A percentile compares a stretch with the other conserved stretches of the same genome.
These are phyloP conservation scores for Xylariaceae sp. DNA, from an alignment of 2,329 filamentous ascomycete genomes.

Conservation along the genomic window DNA sequence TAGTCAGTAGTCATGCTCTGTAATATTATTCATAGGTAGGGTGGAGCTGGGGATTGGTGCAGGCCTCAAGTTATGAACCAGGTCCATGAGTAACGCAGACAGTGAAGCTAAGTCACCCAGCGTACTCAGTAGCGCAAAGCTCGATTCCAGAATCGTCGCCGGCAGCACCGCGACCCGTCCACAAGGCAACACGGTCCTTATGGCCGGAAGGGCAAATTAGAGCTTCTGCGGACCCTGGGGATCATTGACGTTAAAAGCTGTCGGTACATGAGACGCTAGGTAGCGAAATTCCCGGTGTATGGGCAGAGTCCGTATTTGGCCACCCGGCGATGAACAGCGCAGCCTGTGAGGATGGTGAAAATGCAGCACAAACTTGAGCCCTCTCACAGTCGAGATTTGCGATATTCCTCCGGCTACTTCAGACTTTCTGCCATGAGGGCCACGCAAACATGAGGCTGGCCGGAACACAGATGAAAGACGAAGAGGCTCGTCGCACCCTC, in stretches of 20 bases:
- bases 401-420: not conserved
- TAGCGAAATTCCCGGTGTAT: constrained; percentile 41
- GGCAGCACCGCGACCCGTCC: constrained; percentile 45
- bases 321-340: constrained; percentile 48
- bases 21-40: not conserved
- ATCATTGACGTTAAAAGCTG: constrained; percentile 41
- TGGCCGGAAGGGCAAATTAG: constrained; percentile 45
- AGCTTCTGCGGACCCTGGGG: constrained; percentile 44
- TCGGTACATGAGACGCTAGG: constrained; percentile 34
- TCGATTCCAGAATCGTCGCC: constrained; percentile 49
- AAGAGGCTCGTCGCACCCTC: not conserved
- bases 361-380: constrained; percentile 28
- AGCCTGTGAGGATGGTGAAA: constrained; percentile 36
- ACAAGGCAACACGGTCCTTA: constrained; percentile 46
- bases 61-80: not conserved
- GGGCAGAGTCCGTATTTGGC: constrained; percentile 45
- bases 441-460: not conserved
- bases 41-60: no score
- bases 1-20: not conserved
- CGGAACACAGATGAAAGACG: not conserved
- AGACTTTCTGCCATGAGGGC: not conserved
- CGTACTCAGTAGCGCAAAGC: constrained; percentile 60
- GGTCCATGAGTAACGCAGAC: constrained; percentile 62
- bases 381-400: not conserved
- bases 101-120: constrained; percentile 59